Evolutionary conservation across 2,329 filamentous ascomycete genomes (phyloP), one percentile per base, ranked within the genome.

Genomic region (Cladobotryum mycophilum): DNA sequence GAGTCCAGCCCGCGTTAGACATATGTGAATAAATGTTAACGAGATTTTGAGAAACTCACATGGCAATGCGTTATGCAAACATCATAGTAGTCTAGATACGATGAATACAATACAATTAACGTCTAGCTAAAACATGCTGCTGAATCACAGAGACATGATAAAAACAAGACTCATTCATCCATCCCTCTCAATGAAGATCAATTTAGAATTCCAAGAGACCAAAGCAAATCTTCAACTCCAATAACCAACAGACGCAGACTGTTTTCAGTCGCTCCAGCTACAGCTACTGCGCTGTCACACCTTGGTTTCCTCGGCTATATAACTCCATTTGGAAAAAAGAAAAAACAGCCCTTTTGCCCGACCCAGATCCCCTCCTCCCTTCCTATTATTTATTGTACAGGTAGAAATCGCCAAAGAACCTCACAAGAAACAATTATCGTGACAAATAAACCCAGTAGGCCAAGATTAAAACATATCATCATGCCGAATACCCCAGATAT

Each of bases 171-270:
- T 13, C 14, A 20, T 13, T 20, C 35, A n/a, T n/a, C n/a, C n/a
- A 12, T 13, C 35, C 5, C 14, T 45, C 25, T 52, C 47, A 51
- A 56, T 49, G 25, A 53, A 56, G 52, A 55, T 58, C 54, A 49
- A 57, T 57, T 59, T 46, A 57, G 55, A 58, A 30, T 55, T 57
- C 47, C 53, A 53, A 53, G 43, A 45, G 47, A 52, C 47, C 53
- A 52, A 56, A 55, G 53, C 43, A 54, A 22, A 40, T 44, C 46
- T 38, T 54, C 45, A 55, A 56, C 53, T 51, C 45, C 55, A 36
- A 45, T 41, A 51, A 38, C 41, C 42, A 38, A 41, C 25, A 45
- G 45, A 45, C 34, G 4, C 45, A 40, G 34, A 14, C 41, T 40
- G 35, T 35, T 18, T 35, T 18, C 34, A 30, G 25, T 30, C 25